Base-by-base conservation (phyloP, 2,329 filamentous ascomycete species). In the Xylaria sp. region DNA sequence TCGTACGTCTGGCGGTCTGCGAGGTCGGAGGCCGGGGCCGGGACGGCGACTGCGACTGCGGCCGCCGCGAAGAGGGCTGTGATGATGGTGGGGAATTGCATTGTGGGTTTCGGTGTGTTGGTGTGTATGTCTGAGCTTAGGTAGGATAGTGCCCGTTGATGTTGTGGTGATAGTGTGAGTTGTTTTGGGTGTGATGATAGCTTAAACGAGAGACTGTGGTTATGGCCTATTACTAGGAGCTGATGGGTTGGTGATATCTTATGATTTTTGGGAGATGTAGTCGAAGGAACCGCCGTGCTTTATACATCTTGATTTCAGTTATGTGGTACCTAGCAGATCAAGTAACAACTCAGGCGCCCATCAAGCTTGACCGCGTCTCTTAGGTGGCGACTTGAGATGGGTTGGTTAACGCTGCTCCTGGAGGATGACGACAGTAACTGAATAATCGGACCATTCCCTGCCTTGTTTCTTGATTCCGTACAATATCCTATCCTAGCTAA, bases 1-100 rank as follows among this genome's bases (percentile, higher is more conserved):
- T 80, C 77, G 21, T 75, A 65, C 53, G 81, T 80, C 13, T 74
- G 67, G 23, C 71, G 70, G 64, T 54, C 44, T 23, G 72, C 72
- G 18, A 74, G n/a, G 13, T 63, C 57, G 5, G 23, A 13, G 57
- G 70, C 55, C 18, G 73, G 74, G 18, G 64, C 70, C 10, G 72
- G 71, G 51, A 71, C 5, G 23, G 71, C 75, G 25, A 64, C 70
- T 10, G 72, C 71, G 51, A 71, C 5, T 25, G 71, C 75, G 25
- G 68, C 51, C 68, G 69, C 66, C 18, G 74, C 69, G 63, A 73
- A 71, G 65, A 76, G 53, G 37, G 71, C 37, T 50, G 72, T 42
- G 57, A 68, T 18, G 64, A 73, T 59, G 54, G 59, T 44, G 63
- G 65, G 58, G 68, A 71, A 73, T 65, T 75, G 63, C 75, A 76